Percentiles rank a stretch among this genome's conserved stretches.
Evolutionary conservation across 2,329 filamentous ascomycete species (phyloP).

Genomic region (Stagonosporopsis rhizophila): DNA sequence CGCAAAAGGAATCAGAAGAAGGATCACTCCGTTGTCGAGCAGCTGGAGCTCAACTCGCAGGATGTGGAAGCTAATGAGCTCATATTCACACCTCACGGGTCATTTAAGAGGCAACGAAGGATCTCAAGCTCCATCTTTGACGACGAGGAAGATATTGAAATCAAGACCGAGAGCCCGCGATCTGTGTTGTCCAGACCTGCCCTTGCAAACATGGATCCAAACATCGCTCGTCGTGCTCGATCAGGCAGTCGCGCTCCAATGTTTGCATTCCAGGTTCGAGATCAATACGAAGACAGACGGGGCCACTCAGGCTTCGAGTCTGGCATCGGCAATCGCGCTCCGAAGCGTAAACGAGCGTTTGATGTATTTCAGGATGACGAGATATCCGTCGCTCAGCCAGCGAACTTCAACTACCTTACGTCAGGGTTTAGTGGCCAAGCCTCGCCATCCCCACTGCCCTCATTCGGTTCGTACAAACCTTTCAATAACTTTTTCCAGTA

Average conservation of each 20-base stretch:
- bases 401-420: slow-evolving; percentile 44
- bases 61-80: slow-evolving; percentile 69
- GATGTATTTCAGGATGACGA: slow-evolving; percentile 54
- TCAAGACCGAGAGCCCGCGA: slow-evolving; percentile 46
- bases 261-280: slow-evolving; percentile 28
- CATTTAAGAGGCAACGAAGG: slow-evolving; percentile 51
- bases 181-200: slow-evolving; percentile 34
- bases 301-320: slow-evolving; percentile 44
- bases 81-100: slow-evolving; percentile 62
- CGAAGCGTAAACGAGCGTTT: slow-evolving; percentile 48
- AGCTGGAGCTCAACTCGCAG: slow-evolving; percentile 70
- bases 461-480: slow-evolving; percentile 37
- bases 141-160: slow-evolving; percentile 47
- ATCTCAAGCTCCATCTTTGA: slow-evolving; percentile 56
- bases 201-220: slow-evolving; percentile 43
- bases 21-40: slow-evolving; percentile 71
- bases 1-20: slow-evolving; percentile 81
- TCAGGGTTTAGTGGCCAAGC: slow-evolving; percentile 39
- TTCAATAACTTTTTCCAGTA: slow-evolving; percentile 39
- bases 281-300: slow-evolving; percentile 42
- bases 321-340: slow-evolving; percentile 32
- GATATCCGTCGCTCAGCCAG: slow-evolving; percentile 41
- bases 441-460: slow-evolving; percentile 35
- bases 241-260: slow-evolving; percentile 31
- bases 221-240: slow-evolving; percentile 41